Conservation (phyloP, 2,329 filamentous ascomycete genomes). For the Alternaria alternata region DNA sequence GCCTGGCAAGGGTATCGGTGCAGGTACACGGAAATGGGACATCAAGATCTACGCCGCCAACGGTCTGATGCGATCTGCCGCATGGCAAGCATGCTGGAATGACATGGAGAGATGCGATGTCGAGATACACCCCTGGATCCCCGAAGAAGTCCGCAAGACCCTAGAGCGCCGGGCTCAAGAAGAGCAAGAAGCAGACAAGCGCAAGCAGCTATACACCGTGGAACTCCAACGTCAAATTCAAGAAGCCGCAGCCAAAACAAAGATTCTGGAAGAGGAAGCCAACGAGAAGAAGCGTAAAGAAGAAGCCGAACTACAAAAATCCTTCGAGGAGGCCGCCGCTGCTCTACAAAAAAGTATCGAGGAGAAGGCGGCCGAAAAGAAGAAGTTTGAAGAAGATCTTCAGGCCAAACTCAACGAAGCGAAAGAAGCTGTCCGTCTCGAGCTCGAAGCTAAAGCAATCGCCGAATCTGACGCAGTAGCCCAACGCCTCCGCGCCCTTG, state of each 20-base stretch:
- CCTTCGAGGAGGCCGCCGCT: slow-evolving; percentile 38
- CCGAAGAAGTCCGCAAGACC: slow-evolving; percentile 65
- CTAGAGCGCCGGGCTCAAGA: slow-evolving; percentile 63
- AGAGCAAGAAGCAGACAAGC: slow-evolving; percentile 44
- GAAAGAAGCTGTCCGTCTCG: slow-evolving; percentile 43
- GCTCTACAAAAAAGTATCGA: slow-evolving; percentile 37
- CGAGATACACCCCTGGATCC: slow-evolving; percentile 80
- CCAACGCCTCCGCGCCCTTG: slow-evolving; percentile 41
- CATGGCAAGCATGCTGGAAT: slow-evolving; percentile 92
- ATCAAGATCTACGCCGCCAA: slow-evolving; percentile 95
- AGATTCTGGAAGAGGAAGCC: slow-evolving; percentile 38
- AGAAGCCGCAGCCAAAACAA: slow-evolving; percentile 41
- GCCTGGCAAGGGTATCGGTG: slow-evolving; percentile 46
- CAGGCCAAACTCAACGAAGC: slow-evolving; percentile 42
- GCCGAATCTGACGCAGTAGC: slow-evolving; percentile 39
- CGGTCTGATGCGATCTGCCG: slow-evolving; percentile 87
- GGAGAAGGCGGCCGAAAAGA: slow-evolving; percentile 39
- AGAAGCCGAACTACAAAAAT: slow-evolving; percentile 38
- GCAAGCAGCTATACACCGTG: slow-evolving; percentile 40
- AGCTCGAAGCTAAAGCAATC: slow-evolving; percentile 41
- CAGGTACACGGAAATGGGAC: slow-evolving; percentile 67
- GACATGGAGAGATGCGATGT: slow-evolving; percentile 99
- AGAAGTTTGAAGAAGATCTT: slow-evolving; percentile 36
- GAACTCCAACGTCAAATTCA: slow-evolving; percentile 44
- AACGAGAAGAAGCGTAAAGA: slow-evolving; percentile 34